A percentile compares a stretch with the other conserved stretches of the same genome.
Evolutionary conservation across 306 rosid genomes (phyloP).

Genomic region (Cicer yamashitae): DNA sequence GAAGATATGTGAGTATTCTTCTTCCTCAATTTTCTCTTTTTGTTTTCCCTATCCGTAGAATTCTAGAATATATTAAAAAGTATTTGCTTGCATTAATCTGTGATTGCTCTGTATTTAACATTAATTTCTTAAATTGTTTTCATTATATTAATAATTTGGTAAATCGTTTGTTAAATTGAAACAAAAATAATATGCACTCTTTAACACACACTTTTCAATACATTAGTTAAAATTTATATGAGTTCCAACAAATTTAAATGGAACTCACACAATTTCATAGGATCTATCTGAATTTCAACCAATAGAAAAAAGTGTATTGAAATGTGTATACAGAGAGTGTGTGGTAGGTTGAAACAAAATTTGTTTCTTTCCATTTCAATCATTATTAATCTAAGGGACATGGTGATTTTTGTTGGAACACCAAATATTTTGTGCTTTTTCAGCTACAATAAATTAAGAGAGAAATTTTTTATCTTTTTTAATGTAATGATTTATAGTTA

Average conservation of each 20-base stretch:
- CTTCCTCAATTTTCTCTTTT: background rate
- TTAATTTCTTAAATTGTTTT: background rate
- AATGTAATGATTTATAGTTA: background rate
- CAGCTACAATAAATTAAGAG: background rate
- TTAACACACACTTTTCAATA: too few relatives aligned
- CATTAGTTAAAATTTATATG: too few relatives aligned
- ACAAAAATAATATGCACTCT: background rate
- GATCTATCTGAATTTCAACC: too few relatives aligned
- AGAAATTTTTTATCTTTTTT: background rate
- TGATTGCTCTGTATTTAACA: background rate
- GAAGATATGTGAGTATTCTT: slow-evolving; percentile 83
- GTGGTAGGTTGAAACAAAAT: background rate
- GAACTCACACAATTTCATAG: too few relatives aligned
- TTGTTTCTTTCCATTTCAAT: slow-evolving; percentile 37
- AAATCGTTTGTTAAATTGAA: slow-evolving; percentile 32
- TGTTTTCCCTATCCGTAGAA: background rate
- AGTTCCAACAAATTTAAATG: too few relatives aligned
- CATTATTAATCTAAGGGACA: slow-evolving; percentile 28
- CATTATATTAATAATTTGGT: slow-evolving; percentile 11
- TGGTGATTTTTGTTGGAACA: slow-evolving; percentile 39
- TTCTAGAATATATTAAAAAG: background rate
- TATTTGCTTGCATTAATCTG: background rate
- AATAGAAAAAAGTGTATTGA: too few relatives aligned
- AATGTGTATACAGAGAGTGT: too few relatives aligned
- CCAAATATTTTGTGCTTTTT: background rate